Percentiles rank a stretch among this genome's conserved stretches.
Evolutionary conservation across 148 eudicot genomes (phyloP).

Genomic region (Vaccinium myrtillus): DNA sequence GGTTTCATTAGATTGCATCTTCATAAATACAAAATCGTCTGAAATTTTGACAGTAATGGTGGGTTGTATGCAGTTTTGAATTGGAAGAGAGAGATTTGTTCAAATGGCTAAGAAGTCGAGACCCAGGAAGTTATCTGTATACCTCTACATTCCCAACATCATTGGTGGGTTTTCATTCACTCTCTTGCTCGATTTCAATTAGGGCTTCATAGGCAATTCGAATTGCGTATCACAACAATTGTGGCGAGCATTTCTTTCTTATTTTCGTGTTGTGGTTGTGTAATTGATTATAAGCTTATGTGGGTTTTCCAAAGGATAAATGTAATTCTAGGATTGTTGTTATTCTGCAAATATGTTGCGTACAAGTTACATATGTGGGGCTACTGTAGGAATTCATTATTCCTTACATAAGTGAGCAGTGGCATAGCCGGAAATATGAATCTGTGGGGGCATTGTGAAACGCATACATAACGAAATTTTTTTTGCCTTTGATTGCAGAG

Average conservation of each 20-base stretch:
- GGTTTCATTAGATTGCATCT: background rate
- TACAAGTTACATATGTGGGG: background rate
- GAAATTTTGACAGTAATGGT: slow-evolving; percentile 7
- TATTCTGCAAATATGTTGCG: background rate
- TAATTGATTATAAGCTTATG: background rate
- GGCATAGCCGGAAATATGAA: no score
- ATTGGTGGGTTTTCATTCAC: background rate
- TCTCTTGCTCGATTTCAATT: background rate
- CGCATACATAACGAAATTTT: no score
- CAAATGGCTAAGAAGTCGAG: slow-evolving; percentile 54
- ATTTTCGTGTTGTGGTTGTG: background rate
- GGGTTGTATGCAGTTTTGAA: slow-evolving; percentile 5
- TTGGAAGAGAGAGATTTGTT: slow-evolving; percentile 5
- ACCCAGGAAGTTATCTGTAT: slow-evolving; percentile 49
- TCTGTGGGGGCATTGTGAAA: no score
- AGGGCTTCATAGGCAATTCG: background rate
- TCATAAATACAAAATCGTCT: background rate
- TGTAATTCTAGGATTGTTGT: background rate
- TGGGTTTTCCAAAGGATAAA: background rate
- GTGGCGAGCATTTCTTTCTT: background rate
- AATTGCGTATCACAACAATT: background rate
- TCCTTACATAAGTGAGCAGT: background rate
- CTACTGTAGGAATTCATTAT: background rate
- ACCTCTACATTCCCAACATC: slow-evolving; percentile 84
- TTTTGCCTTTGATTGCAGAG: no score